Evolutionary conservation across 176 grass and related monocot genomes (phyloP), one percentile per base, ranked within the genome.

Genomic region (Avena sativa): DNA sequence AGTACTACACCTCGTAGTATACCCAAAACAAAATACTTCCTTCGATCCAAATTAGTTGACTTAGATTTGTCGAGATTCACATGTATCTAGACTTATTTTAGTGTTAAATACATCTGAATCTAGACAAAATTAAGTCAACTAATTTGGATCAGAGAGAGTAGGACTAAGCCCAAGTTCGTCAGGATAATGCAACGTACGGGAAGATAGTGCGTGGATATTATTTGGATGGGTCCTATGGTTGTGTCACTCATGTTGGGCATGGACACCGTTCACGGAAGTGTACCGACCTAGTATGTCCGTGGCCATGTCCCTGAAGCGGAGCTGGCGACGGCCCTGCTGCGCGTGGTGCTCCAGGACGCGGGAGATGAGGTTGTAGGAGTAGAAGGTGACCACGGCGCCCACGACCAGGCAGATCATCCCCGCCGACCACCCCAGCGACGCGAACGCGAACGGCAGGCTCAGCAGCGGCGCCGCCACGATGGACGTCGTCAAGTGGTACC

Each of bases 291-390:
- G 84, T 57, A 98, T 95, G 38, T 98, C 90, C 4, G 84, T 56
- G 75, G 93, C 96, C 93, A 98, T 95, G 90, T 98, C 96, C 65
- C 96, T 85, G 92, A 98, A 98, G 3, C 96, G 96, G 60, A 98
- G 93, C 44, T 91, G 96, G 8, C 96, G 93, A 34, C 62, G 91
- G 5, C 93, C 96, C 14, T 91, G 92, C 78, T 90, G 78, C n/a
- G 93, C 96, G 63, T 98, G 91, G 88, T 98, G 96, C 90, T 98
- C 96, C 23, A 98, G 92, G 28, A 98, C 93, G 34, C 81, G 63
- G 65, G 96, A 95, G 86, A 98, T 84, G 88, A 98, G 96, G 82
- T 98, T 98, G 90, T 98, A 98, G 25, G 96, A 98, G 87, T 98
- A 98, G 91, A 98, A 98, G 48, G 96, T 87, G 69, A 95, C 90